These are phyloP conservation scores for Soucietia sequanensis DNA, from an alignment of 805 yeast species.

Conservation along the genomic window DNA sequence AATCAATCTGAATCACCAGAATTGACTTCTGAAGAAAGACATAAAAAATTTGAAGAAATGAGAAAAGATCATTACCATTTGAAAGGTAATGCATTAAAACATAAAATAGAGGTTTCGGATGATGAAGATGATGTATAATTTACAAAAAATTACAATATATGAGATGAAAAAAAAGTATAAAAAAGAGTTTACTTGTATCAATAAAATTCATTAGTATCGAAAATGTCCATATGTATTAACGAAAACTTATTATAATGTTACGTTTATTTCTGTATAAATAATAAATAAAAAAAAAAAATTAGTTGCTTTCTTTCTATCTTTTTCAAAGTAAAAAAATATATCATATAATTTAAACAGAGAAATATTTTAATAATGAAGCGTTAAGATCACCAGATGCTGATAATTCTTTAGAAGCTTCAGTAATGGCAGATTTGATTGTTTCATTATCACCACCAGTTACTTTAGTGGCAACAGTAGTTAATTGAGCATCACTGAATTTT, in stretches of 20 bases:
- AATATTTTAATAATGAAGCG: constrained; percentile 54
- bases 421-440: constrained; percentile 58
- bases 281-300: too few relatives aligned
- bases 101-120: constrained; percentile 24
- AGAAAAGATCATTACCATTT: constrained; percentile 77
- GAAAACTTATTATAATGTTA: too few relatives aligned
- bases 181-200: too few relatives aligned
- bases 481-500: constrained; percentile 72
- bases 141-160: too few relatives aligned
- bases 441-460: constrained; percentile 56
- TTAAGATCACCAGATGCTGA: constrained; percentile 54
- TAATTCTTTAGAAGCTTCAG: constrained; percentile 53
- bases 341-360: constrained; percentile 14
- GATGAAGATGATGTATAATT: constrained; percentile 28
- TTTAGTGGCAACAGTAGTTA: constrained; percentile 71
- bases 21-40: constrained; percentile 57
- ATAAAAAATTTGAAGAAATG: constrained; percentile 68
- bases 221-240: too few relatives aligned
- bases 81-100: constrained; percentile 48
- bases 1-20: constrained; percentile 33
- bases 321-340: too few relatives aligned
- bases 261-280: too few relatives aligned
- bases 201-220: too few relatives aligned
- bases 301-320: too few relatives aligned
- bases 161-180: too few relatives aligned